Evolutionary conservation across 257 asterid species (phyloP).

Genomic region (Datura wrightii): DNA sequence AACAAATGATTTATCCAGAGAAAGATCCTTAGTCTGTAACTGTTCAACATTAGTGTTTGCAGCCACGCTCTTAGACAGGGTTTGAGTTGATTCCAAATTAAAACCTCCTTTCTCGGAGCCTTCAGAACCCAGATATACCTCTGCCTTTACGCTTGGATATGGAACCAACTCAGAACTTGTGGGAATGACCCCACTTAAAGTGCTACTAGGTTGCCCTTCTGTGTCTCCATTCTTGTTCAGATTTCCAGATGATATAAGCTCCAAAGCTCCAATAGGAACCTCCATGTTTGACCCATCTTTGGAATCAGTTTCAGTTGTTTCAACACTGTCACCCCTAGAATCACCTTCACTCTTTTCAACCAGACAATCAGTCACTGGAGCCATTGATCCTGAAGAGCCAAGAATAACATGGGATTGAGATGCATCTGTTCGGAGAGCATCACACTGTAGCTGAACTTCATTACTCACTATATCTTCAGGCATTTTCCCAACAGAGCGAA

Average conservation of each 20-base stretch:
- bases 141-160: slow-evolving; percentile 32
- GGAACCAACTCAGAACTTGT: slow-evolving; percentile 37
- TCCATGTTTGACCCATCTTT: slow-evolving; percentile 27
- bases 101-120: slow-evolving; percentile 5
- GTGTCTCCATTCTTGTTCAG: slow-evolving; percentile 18
- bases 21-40: slow-evolving; percentile 23
- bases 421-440: slow-evolving; percentile 17
- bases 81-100: slow-evolving; percentile 8
- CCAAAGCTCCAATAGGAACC: slow-evolving; percentile 18
- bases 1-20: slow-evolving; percentile 30
- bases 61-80: slow-evolving; percentile 18
- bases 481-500: slow-evolving; percentile 25
- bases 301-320: slow-evolving; percentile 30
- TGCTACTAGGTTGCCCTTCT: neutral
- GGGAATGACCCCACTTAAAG: slow-evolving; percentile 33
- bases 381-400: slow-evolving; percentile 34
- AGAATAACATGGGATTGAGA: neutral
- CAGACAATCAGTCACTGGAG: slow-evolving; percentile 31
- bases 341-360: slow-evolving; percentile 24
- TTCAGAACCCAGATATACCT: slow-evolving; percentile 29
- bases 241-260: slow-evolving; percentile 3
- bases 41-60: slow-evolving; percentile 29
- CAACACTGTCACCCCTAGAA: slow-evolving; percentile 37
- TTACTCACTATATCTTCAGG: slow-evolving; percentile 10
- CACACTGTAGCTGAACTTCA: slow-evolving; percentile 32